Evolutionary conservation across 2,329 filamentous ascomycete species (phyloP).

Genomic region (Pseudocercospora macadamiae): DNA sequence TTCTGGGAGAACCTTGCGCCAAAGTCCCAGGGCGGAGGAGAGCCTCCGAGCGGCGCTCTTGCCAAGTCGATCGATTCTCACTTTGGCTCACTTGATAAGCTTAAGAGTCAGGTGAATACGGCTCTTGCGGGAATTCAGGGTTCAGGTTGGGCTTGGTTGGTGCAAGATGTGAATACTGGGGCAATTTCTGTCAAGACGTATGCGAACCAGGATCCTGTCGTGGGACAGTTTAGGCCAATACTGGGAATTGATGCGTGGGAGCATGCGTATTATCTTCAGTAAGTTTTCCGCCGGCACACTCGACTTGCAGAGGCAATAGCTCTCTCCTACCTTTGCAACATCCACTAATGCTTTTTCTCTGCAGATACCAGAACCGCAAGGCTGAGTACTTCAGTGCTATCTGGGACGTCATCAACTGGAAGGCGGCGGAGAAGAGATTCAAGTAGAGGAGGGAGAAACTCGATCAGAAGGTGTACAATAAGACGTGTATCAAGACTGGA

Average conservation of each 20-base stretch:
- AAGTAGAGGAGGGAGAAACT: conserved; percentile 29
- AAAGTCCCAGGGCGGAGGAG: conserved; percentile 66
- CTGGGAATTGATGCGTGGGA: conserved; percentile 95
- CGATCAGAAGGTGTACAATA: neutral
- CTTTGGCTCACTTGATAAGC: conserved; percentile 61
- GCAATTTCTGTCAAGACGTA: conserved; percentile 76
- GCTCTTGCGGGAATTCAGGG: conserved; percentile 68
- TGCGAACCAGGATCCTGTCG: conserved; percentile 86
- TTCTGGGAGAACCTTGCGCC: conserved; percentile 74
- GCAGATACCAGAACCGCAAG: conserved; percentile 88
- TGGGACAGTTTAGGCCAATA: conserved; percentile 79
- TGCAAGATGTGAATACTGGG: conserved; percentile 65
- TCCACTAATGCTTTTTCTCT: neutral
- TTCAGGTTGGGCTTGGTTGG: conserved; percentile 77
- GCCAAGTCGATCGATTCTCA: conserved; percentile 61
- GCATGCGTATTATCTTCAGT: conserved; percentile 90
- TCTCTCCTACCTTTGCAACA: too few species aligned
- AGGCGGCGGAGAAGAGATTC: conserved; percentile 62
- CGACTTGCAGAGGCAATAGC: too few species aligned
- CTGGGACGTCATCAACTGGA: conserved; percentile 97
- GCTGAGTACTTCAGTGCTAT: conserved; percentile 92
- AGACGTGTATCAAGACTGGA: conserved; percentile 8
- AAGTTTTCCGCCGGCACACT: too few species aligned
- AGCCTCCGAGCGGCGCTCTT: conserved; percentile 62
- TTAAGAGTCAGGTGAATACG: conserved; percentile 67